These are phyloP conservation scores for Xerocomus minutiporus DNA, from an alignment of 1,284 basidiomycete genomes.

Conservation along the genomic window DNA sequence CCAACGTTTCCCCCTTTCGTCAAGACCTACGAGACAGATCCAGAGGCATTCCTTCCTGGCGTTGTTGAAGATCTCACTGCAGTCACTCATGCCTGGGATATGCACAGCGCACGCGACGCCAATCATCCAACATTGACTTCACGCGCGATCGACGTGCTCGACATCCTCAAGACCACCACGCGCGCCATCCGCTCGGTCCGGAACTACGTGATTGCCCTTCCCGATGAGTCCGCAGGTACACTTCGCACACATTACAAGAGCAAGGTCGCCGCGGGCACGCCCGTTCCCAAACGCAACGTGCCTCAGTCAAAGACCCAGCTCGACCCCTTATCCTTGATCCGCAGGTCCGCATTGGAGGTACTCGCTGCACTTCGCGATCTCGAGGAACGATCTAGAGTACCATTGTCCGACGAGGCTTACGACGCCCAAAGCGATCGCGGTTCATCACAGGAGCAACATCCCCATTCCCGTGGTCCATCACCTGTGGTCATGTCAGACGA, in stretches of 20 bases:
- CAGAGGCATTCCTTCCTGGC: slow-evolving; percentile 63
- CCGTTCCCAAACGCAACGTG: slow-evolving; percentile 34
- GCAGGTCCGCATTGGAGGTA: slow-evolving; percentile 72
- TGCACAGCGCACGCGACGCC: slow-evolving; percentile 23
- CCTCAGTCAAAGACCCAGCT: slow-evolving; percentile 33
- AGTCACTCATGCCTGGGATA: slow-evolving; percentile 54
- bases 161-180: slow-evolving; percentile 69
- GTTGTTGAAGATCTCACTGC: slow-evolving; percentile 67
- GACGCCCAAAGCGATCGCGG: slow-evolving; percentile 68
- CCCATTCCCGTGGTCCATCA: slow-evolving; percentile 43
- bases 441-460: slow-evolving; percentile 35
- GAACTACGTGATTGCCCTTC: slow-evolving; percentile 75
- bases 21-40: slow-evolving; percentile 66
- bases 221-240: slow-evolving; percentile 60
- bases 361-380: slow-evolving; percentile 66
- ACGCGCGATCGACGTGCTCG: slow-evolving; percentile 51
- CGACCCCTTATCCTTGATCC: slow-evolving; percentile 64
- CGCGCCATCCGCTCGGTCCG: slow-evolving; percentile 72
- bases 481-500: slow-evolving; percentile 43
- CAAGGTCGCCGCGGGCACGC: slow-evolving; percentile 37
- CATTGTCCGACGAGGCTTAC: slow-evolving; percentile 68
- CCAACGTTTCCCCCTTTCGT: slow-evolving; percentile 48
- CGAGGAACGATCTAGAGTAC: slow-evolving; percentile 62
- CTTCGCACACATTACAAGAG: slow-evolving; percentile 48
- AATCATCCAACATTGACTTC: slow-evolving; percentile 3